phyloP scores from a whole-genome alignment of 176 grass and related monocot species.

The Thalia dealbata region DNA sequence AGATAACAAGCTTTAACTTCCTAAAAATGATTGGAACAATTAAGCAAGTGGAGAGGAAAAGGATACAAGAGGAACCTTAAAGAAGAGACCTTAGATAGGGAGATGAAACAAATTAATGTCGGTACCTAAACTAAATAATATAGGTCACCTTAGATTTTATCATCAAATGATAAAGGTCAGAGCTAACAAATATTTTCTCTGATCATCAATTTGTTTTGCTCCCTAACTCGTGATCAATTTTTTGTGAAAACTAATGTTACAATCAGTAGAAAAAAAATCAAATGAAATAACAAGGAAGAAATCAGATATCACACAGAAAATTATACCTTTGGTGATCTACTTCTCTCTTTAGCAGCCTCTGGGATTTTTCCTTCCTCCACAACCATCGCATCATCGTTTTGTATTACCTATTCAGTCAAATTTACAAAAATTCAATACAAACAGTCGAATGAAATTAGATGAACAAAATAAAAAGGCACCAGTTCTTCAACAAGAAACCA shows the following conservation, averaged over 20 bases:
- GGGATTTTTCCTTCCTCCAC: not conserved
- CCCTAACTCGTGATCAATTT: not conserved
- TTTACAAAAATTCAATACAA: not conserved
- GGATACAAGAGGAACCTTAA: too few relatives aligned
- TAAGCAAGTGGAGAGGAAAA: too few relatives aligned
- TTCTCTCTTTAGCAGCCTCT: not conserved
- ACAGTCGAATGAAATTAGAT: not conserved
- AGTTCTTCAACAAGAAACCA: not conserved
- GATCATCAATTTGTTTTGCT: not conserved
- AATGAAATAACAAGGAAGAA: not conserved
- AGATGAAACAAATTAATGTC: not conserved
- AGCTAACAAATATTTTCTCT: not conserved
- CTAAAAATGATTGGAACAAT: too few relatives aligned
- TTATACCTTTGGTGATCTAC: not conserved
- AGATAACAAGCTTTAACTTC: too few relatives aligned
- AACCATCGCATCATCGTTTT: constrained; percentile 11
- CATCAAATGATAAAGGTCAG: not conserved
- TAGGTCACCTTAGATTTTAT: not conserved
- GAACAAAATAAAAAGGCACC: not conserved
- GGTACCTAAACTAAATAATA: not conserved
- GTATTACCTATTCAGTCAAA: not conserved
- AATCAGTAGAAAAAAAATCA: not conserved
- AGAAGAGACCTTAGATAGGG: too few relatives aligned
- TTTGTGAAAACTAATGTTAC: not conserved
- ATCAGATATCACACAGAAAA: not conserved